Evolutionary conservation across 2,329 filamentous ascomycete species (phyloP).

Genomic region (Reticulascus tulasneorum): DNA sequence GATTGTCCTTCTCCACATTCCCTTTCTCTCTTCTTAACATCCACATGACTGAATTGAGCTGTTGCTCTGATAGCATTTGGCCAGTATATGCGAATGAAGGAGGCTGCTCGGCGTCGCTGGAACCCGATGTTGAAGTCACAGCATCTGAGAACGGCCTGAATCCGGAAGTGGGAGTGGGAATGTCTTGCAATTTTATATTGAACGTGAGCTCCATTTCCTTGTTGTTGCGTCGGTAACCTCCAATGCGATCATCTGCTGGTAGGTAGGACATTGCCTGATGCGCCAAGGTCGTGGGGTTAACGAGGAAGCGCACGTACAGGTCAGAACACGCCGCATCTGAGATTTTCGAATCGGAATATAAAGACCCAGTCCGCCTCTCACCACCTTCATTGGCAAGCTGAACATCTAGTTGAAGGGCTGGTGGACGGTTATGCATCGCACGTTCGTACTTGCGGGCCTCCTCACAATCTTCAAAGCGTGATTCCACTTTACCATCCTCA

Average conservation of each 20-base stretch:
- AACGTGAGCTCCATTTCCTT: no score
- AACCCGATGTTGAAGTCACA: no score
- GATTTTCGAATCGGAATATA: not conserved
- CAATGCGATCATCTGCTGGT: not conserved
- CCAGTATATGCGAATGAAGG: constrained; percentile 12
- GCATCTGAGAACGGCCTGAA: no score
- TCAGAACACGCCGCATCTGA: no score
- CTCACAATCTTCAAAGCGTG: no score
- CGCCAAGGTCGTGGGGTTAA: constrained; percentile 13
- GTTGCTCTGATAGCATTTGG: constrained; percentile 16
- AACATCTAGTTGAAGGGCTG: constrained; percentile 1
- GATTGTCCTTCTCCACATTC: no score
- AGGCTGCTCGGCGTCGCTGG: not conserved
- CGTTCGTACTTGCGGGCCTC: no score
- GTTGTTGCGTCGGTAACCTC: not conserved
- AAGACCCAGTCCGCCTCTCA: not conserved
- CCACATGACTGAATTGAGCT: constrained; percentile 19
- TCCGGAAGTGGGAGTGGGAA: no score
- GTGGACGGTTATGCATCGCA: no score
- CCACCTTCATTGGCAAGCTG: not conserved
- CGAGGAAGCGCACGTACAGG: constrained; percentile 6
- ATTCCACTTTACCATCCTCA: no score
- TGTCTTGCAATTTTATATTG: no score
- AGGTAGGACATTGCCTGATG: constrained; percentile 15
- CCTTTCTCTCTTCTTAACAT: constrained; percentile 20